Evolutionary conservation across 2,329 filamentous ascomycete species (phyloP).

Genomic region (Parastagonospora avenae): DNA sequence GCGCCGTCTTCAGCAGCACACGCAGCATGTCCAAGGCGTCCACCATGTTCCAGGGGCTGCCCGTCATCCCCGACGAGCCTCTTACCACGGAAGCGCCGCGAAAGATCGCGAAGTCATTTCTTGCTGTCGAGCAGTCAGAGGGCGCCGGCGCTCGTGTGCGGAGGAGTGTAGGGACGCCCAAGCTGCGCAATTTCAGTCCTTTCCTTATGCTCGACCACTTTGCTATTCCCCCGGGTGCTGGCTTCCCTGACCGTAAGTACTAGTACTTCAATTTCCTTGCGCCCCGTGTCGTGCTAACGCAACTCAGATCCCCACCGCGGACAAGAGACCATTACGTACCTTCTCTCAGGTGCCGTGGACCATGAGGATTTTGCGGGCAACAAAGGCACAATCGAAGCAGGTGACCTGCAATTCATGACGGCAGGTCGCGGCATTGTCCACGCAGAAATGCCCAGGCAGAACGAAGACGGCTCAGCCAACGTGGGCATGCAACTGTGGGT

Average conservation of each 20-base stretch:
- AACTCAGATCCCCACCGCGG: constrained; percentile 70
- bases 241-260: constrained; percentile 74
- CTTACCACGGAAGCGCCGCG: constrained; percentile 60
- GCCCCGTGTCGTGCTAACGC: not conserved
- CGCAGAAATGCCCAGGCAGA: constrained; percentile 89
- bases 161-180: constrained; percentile 82
- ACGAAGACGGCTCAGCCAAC: constrained; percentile 75
- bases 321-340: constrained; percentile 89
- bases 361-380: constrained; percentile 92
- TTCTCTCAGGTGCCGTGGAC: constrained; percentile 83
- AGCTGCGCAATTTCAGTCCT: constrained; percentile 83
- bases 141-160: constrained; percentile 87
- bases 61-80: constrained; percentile 51
- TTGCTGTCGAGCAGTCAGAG: constrained; percentile 84
- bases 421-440: constrained; percentile 91
- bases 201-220: constrained; percentile 97
- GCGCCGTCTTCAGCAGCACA: constrained; percentile 26
- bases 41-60: constrained; percentile 53
- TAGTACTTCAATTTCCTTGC: not conserved
- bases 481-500: constrained; percentile 96
- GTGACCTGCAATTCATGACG: constrained; percentile 99
- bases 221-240: constrained; percentile 75
- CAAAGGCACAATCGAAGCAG: constrained; percentile 78
- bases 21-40: constrained; percentile 35
- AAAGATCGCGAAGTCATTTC: constrained; percentile 80